Conservation (phyloP, 1,284 basidiomycete species). For the Sanghuangporus sanghuang region DNA sequence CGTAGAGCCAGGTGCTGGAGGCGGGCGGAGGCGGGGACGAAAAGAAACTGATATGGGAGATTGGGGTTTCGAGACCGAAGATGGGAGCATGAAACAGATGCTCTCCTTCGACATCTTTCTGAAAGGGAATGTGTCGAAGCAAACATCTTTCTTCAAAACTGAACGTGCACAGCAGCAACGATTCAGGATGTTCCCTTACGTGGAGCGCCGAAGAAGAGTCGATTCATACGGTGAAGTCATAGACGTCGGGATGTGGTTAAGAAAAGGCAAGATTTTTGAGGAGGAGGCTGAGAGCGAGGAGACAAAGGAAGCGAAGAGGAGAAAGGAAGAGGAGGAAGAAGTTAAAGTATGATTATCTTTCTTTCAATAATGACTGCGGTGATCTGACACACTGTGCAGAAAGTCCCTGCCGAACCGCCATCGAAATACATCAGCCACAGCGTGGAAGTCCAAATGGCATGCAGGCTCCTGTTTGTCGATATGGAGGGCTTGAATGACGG, state of each 20-base stretch:
- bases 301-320: constrained; percentile 66
- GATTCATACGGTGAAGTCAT: constrained; percentile 96
- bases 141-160: constrained; percentile 81
- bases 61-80: constrained; percentile 70
- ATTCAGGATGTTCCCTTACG: constrained; percentile 96
- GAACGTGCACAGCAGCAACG: constrained; percentile 64
- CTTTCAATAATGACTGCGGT: background rate
- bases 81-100: constrained; percentile 64
- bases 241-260: constrained; percentile 90
- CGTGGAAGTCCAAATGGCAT: constrained; percentile 74
- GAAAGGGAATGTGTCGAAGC: constrained; percentile 85
- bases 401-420: constrained; percentile 75
- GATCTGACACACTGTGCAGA: constrained; percentile 35
- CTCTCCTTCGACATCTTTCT: constrained; percentile 95
- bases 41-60: constrained; percentile 48
- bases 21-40: constrained; percentile 19
- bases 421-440: constrained; percentile 84
- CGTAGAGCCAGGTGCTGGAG: constrained; percentile 23
- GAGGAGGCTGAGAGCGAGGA: constrained; percentile 84
- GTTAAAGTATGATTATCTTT: constrained; percentile 49
- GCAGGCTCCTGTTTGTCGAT: constrained; percentile 87
- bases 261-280: constrained; percentile 84
- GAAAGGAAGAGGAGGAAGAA: constrained; percentile 74
- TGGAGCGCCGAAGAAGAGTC: constrained; percentile 87
- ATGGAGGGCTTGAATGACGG: constrained; percentile 97